Percentiles rank a stretch among this genome's conserved stretches.
Evolutionary conservation across 345 rosid species (phyloP).

Genomic region (Erodium maritimum): DNA sequence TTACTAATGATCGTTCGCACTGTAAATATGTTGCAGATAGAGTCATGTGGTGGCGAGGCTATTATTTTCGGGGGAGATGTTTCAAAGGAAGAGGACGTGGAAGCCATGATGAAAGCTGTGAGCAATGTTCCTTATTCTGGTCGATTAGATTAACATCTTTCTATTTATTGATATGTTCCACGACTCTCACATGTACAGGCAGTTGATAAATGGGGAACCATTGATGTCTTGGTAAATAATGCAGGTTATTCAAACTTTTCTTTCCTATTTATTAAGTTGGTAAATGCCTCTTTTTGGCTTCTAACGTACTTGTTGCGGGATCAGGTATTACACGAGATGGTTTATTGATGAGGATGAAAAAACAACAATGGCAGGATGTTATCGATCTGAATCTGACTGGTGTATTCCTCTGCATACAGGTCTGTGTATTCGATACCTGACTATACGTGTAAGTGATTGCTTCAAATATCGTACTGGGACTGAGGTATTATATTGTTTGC

Average conservation of each 20-base stretch:
- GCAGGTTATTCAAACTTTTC: slow-evolving; percentile 50
- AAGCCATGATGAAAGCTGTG: slow-evolving; percentile 88
- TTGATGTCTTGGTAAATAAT: slow-evolving; percentile 85
- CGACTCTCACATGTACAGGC: slow-evolving; percentile 45
- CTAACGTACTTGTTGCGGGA: slow-evolving; percentile 19
- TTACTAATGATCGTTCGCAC: neutral
- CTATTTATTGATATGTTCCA: slow-evolving; percentile 1
- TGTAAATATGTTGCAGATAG: slow-evolving; percentile 51
- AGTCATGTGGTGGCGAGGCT: slow-evolving; percentile 83
- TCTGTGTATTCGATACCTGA: slow-evolving; percentile 13
- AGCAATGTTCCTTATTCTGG: slow-evolving; percentile 15
- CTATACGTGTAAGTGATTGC: slow-evolving; percentile 3
- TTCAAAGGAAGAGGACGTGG: slow-evolving; percentile 84
- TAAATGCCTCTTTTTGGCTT: slow-evolving; percentile 9
- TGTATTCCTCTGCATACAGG: slow-evolving; percentile 94
- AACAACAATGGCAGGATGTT: slow-evolving; percentile 57
- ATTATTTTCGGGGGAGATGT: slow-evolving; percentile 94
- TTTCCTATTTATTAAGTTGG: slow-evolving; percentile 1
- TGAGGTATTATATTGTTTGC: slow-evolving; percentile 18
- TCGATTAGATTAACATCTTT: slow-evolving; percentile 3
- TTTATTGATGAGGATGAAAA: slow-evolving; percentile 88
- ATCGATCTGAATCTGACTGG: slow-evolving; percentile 57
- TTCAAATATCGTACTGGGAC: slow-evolving; percentile 12
- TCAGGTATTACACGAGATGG: slow-evolving; percentile 85
- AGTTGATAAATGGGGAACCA: slow-evolving; percentile 86